Base-by-base conservation (phyloP, 768 basidiomycete genomes). In the Auriscalpium orientale region DNA sequence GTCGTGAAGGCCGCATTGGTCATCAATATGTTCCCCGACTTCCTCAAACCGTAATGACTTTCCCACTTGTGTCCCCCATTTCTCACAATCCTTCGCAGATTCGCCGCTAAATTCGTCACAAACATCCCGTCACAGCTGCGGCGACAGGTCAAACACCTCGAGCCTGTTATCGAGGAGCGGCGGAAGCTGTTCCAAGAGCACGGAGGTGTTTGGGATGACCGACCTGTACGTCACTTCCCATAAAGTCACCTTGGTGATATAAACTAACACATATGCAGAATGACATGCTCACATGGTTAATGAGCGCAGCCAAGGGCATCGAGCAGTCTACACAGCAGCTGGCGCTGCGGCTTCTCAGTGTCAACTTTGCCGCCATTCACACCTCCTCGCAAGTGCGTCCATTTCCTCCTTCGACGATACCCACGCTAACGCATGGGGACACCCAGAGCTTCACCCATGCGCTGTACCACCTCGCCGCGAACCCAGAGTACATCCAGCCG, bases 261-360 rank as follows among this genome's bases (percentile, higher is more conserved):
- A 8, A 22, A 34, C 20, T 64, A 5, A 63, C 28, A 35, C 47
- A 28, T 49, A 3, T 36, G 18, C 48, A 74, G 73, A 70, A 72
- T 46, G 76, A 76, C 58, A 48, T 75, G 62, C 66, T 77, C 12
- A 68, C 67, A 35, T 75, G 74, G 76, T 62, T 77, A n/a, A 67
- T 77, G 60, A 68, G 68, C 10, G 68, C 67, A 12, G 66, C 66
- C 44, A 44, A 63, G 62, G 58, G 67, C 59, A 35, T 62, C 56
- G 60, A 74, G 62, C 59, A 62, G 62, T 58, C 62, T 58, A 58
- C 67, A 35, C 60, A 68, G 37, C 66, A 66, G 43, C 52, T 75
- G 9, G 52, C 60, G 0, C 52, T 44, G 13, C 68, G 73, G 45
- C 60, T 75, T 49, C 65, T 77, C 38, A 47, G 67, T 4, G 57